A percentile compares a stretch with the other conserved stretches of the same genome.
Evolutionary conservation across 108 stramenopile genomes (phyloP).

Genomic region (Heterococcus sp.): DNA sequence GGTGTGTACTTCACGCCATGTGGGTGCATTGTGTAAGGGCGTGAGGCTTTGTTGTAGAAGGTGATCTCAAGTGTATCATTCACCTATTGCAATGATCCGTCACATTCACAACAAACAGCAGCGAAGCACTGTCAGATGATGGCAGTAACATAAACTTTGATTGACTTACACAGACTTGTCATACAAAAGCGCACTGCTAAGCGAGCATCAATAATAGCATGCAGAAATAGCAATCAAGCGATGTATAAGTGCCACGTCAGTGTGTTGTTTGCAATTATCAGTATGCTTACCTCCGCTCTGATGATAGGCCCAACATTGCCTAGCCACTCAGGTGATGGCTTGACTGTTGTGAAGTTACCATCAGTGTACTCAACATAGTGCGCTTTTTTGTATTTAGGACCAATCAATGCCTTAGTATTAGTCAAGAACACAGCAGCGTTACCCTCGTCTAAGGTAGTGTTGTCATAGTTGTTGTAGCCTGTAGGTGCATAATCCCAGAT

Average conservation of each 20-base stretch:
- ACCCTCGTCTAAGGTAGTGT: neutral
- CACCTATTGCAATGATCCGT: neutral
- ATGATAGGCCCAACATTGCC: neutral
- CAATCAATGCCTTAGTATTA: neutral
- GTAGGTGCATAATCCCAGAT: neutral
- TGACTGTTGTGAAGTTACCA: neutral
- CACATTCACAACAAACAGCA: too few relatives aligned
- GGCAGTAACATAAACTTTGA: neutral
- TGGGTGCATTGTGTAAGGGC: slow-evolving; percentile 3
- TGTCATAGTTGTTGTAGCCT: neutral
- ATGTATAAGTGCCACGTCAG: neutral
- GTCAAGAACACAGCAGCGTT: neutral
- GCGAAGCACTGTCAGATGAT: neutral
- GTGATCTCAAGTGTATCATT: neutral
- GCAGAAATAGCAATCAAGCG: neutral
- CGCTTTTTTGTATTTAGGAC: neutral
- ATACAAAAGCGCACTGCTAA: neutral
- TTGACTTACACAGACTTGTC: neutral
- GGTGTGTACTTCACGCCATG: slow-evolving; percentile 8
- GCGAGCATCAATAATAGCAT: neutral
- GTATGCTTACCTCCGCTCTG: neutral
- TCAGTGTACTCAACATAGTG: neutral
- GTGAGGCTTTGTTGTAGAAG: neutral
- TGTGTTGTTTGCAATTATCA: neutral
- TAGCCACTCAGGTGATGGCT: neutral